Evolutionary conservation across 495 filamentous ascomycete species (phyloP).

Genomic region (Penicillium dipodomyicola): DNA sequence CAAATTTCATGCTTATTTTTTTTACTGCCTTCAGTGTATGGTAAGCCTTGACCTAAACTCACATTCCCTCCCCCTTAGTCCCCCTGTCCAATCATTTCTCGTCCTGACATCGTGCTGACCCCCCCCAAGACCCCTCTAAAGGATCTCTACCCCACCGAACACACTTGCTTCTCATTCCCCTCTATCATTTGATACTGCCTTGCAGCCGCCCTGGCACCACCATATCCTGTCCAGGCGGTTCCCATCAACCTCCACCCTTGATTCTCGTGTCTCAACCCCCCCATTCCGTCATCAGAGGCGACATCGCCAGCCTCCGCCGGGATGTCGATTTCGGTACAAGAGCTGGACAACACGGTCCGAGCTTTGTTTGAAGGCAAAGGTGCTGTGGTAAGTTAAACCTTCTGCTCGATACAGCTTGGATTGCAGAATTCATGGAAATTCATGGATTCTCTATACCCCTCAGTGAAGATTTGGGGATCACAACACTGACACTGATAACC

Average conservation of each 20-base stretch:
- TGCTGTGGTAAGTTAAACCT: constrained; percentile 63
- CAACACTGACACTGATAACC: constrained; percentile 27
- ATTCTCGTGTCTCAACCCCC: constrained; percentile 19
- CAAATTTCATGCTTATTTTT: constrained; percentile 7
- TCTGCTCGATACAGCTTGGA: not conserved
- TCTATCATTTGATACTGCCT: constrained; percentile 9
- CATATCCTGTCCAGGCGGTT: constrained; percentile 10
- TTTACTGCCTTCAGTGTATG: not conserved
- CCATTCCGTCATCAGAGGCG: constrained; percentile 26
- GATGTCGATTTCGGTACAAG: constrained; percentile 75
- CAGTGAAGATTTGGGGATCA: not conserved
- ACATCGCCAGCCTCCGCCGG: constrained; percentile 38
- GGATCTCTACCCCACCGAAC: constrained; percentile 29
- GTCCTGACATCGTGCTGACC: constrained; percentile 10
- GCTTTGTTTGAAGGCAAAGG: constrained; percentile 96
- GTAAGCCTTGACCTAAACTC: constrained; percentile 1
- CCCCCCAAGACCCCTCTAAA: constrained; percentile 33
- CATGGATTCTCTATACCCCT: not conserved
- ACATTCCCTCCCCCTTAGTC: not conserved
- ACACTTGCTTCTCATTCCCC: constrained; percentile 8
- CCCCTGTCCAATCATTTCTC: constrained; percentile 13
- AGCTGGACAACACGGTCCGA: constrained; percentile 93
- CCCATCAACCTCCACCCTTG: constrained; percentile 8
- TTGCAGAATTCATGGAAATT: not conserved
- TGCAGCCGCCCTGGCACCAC: constrained; percentile 13